phyloP scores from a whole-genome alignment of 805 yeast genomes.

The Saturnispora mendoncae region DNA sequence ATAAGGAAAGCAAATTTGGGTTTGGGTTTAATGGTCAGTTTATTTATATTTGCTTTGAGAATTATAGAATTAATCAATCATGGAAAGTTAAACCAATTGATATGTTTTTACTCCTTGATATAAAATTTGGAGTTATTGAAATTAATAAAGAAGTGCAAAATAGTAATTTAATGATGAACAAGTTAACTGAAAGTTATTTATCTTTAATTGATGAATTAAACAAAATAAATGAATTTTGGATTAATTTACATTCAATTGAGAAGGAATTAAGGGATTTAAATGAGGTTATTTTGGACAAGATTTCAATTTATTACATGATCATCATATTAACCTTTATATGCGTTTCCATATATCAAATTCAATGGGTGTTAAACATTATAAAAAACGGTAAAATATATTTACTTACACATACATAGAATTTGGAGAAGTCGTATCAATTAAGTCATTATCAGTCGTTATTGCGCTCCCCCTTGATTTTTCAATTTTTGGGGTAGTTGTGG shows the following conservation, averaged over 20 bases:
- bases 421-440: background rate
- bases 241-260: too few species aligned
- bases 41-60: slow-evolving; percentile 25
- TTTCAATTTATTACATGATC: slow-evolving; percentile 15
- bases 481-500: background rate
- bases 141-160: too few species aligned
- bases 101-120: slow-evolving; percentile 3
- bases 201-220: too few species aligned
- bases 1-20: background rate
- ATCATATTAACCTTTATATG: slow-evolving; percentile 16
- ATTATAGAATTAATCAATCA: slow-evolving; percentile 22
- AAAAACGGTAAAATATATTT: background rate
- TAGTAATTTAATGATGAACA: too few species aligned
- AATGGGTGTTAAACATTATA: background rate
- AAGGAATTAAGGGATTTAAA: slow-evolving; percentile 14
- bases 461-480: background rate
- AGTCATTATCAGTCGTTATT: background rate
- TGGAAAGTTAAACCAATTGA: slow-evolving; percentile 22
- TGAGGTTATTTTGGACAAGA: slow-evolving; percentile 1
- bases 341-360: slow-evolving; percentile 2
- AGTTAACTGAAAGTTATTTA: too few species aligned
- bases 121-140: too few species aligned
- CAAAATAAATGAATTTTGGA: too few species aligned
- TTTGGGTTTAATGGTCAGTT: too few species aligned
- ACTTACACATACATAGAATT: background rate